These are phyloP conservation scores for Vanrija sp. DNA, from an alignment of 1,284 basidiomycete species.

Conservation along the genomic window DNA sequence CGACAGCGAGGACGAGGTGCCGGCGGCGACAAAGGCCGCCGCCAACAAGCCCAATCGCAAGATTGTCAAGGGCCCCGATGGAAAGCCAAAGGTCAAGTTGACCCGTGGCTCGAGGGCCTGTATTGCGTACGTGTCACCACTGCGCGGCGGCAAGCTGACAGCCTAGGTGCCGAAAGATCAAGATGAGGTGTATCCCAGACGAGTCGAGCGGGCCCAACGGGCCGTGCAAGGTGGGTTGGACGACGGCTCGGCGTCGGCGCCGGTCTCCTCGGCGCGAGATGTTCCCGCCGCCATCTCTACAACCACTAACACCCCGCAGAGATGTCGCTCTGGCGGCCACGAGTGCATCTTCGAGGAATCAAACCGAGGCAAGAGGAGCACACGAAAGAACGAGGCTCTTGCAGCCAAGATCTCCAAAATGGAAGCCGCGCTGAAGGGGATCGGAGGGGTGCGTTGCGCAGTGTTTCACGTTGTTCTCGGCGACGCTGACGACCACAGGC, in stretches of 20 bases:
- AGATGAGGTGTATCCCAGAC: slow-evolving; percentile 97
- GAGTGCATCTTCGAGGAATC: slow-evolving; percentile 94
- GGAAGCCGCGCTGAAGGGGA: slow-evolving; percentile 75
- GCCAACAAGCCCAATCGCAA: slow-evolving; percentile 21
- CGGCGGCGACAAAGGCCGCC: slow-evolving; percentile 15
- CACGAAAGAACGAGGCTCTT: slow-evolving; percentile 78
- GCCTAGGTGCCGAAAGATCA: slow-evolving; percentile 73
- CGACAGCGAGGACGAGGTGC: slow-evolving; percentile 33
- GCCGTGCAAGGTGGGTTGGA: slow-evolving; percentile 68
- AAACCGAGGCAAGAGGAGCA: slow-evolving; percentile 85
- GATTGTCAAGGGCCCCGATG: slow-evolving; percentile 30
- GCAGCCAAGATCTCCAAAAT: slow-evolving; percentile 85
- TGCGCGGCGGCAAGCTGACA: not conserved
- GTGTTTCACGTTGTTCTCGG: not conserved
- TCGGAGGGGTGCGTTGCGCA: slow-evolving; percentile 31
- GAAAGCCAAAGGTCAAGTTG: slow-evolving; percentile 65
- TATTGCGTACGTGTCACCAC: slow-evolving; percentile 30
- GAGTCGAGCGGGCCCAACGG: slow-evolving; percentile 61
- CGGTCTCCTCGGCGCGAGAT: not conserved
- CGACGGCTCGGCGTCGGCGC: not conserved
- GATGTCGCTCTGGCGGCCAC: slow-evolving; percentile 66
- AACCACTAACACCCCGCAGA: slow-evolving; percentile 19
- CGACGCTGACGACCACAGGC: slow-evolving; percentile 24
- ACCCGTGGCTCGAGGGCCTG: slow-evolving; percentile 66
- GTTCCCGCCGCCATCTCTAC: slow-evolving; percentile 1